Evolutionary conservation across 129 eudicot genomes (phyloP), one percentile per base, ranked within the genome.

Genomic region (Flaveria robusta): DNA sequence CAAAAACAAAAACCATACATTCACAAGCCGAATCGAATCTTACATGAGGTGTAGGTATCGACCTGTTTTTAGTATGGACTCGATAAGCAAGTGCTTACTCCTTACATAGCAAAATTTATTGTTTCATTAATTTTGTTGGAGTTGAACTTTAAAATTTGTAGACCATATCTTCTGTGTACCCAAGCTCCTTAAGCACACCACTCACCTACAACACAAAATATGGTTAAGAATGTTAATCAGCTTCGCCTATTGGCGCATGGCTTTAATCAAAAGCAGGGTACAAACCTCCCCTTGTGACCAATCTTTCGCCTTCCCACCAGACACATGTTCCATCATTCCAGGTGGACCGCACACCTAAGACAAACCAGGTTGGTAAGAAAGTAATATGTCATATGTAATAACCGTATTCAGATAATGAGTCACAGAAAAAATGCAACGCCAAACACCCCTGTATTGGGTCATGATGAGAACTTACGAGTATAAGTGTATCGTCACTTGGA

Each of bases 341-440:
- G 99, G 99, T 60, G 99, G 99, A 16, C 99, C 99, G 56, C 99
- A 95, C 59, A 95, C 99, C 99, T 94, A 74, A 66, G 31, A 69
- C 59, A 77, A 34, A 29, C 27, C n/a, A n/a, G n/a, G n/a, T n/a
- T n/a, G n/a, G n/a, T n/a, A n/a, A n/a, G n/a, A n/a, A 54, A 65
- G 7, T 7, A 34, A 34, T 34, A 34, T 34, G 39, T 34, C 39
- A 34, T 0, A 34, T 34, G 39, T 34, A 34, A 34, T 6, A 34
- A 24, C 19, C 34, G 10, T 4, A 59, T 59, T 11, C 37, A 11
- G 66, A 59, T 13, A 13, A 59, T 5, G 12, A 14, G 42, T 15
- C 14, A 19, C 27, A 54, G 14, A 18, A 54, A 19, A 1, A 16
- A 51, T 1, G 8, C 20, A 19, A 19, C 19, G 26, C 2, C 62